phyloP scores from a whole-genome alignment of 2,329 filamentous ascomycete genomes.

The Monosporascus sp. region DNA sequence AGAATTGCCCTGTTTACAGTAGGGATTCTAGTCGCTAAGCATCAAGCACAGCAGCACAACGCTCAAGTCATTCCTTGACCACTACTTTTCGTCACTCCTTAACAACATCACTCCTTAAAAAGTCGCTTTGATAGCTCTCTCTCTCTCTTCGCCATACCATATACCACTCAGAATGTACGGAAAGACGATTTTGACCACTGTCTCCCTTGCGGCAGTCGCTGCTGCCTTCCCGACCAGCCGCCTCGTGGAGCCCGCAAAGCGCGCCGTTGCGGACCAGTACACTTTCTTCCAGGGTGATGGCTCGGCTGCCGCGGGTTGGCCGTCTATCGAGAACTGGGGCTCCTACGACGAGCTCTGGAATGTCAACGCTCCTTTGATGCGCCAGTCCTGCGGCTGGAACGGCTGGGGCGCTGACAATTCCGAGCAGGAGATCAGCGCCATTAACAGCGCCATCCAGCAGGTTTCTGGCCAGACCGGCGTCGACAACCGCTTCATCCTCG shows the following conservation, averaged over 20 bases:
- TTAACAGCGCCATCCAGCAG: conserved; percentile 23
- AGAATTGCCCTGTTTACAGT: not conserved
- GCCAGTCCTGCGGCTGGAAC: conserved; percentile 12
- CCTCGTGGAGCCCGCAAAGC: conserved; percentile 67
- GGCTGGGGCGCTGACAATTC: conserved; percentile 11
- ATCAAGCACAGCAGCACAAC: not conserved
- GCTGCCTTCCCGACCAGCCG: not conserved
- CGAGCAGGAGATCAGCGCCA: conserved; percentile 4
- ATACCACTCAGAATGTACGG: not conserved
- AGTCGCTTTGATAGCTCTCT: not conserved
- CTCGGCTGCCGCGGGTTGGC: conserved; percentile 5
- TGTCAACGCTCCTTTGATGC: conserved; percentile 7
- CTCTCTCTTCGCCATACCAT: not conserved
- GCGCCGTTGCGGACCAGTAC: conserved; percentile 47
- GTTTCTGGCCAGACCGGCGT: conserved; percentile 24
- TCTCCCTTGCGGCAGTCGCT: not conserved
- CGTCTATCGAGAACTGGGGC: conserved; percentile 5
- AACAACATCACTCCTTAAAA: not conserved
- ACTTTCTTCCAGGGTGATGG: conserved; percentile 8
- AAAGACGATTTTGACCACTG: not conserved
- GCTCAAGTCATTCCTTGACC: not conserved
- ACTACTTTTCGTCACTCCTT: not conserved
- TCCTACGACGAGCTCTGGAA: conserved; percentile 9
- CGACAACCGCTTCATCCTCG: conserved; percentile 36
- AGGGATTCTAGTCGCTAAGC: not conserved